These are phyloP conservation scores for Aciculosporium take DNA, from an alignment of 2,329 filamentous ascomycete species.

Conservation along the genomic window DNA sequence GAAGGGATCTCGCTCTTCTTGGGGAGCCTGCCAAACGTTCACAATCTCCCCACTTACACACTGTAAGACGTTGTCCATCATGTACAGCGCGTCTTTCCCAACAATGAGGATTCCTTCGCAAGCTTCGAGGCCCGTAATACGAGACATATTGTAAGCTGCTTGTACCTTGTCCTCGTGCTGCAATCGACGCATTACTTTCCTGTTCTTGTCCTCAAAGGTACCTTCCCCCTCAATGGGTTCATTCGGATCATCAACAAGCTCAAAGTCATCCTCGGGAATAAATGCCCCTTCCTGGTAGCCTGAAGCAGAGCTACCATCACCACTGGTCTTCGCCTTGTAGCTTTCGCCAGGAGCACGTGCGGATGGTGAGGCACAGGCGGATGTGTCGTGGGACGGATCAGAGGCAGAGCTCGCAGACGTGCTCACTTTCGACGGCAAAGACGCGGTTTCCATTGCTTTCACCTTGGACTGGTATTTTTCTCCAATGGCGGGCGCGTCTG, in stretches of 20 bases:
- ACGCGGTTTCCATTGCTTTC: slow-evolving; percentile 35
- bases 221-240: slow-evolving; percentile 60
- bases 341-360: slow-evolving; percentile 11
- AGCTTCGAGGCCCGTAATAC: slow-evolving; percentile 84
- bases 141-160: slow-evolving; percentile 87
- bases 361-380: slow-evolving; percentile 9
- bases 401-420: slow-evolving; percentile 12
- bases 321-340: slow-evolving; percentile 8
- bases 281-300: slow-evolving; percentile 12
- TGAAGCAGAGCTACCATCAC: slow-evolving; percentile 13
- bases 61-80: slow-evolving; percentile 95
- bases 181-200: slow-evolving; percentile 90
- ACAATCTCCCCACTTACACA: slow-evolving; percentile 91
- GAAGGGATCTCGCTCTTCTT: slow-evolving; percentile 87
- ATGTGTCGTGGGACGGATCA: slow-evolving; percentile 10
- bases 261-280: slow-evolving; percentile 72
- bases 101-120: slow-evolving; percentile 88
- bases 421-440: slow-evolving; percentile 22
- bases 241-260: slow-evolving; percentile 87
- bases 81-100: slow-evolving; percentile 81
- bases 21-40: slow-evolving; percentile 84
- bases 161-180: slow-evolving; percentile 85
- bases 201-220: slow-evolving; percentile 91
- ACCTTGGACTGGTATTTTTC: slow-evolving; percentile 77
- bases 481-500: slow-evolving; percentile 54